Base-by-base conservation (phyloP, 75 land plant species). In the Cunninghamia lanceolata region DNA sequence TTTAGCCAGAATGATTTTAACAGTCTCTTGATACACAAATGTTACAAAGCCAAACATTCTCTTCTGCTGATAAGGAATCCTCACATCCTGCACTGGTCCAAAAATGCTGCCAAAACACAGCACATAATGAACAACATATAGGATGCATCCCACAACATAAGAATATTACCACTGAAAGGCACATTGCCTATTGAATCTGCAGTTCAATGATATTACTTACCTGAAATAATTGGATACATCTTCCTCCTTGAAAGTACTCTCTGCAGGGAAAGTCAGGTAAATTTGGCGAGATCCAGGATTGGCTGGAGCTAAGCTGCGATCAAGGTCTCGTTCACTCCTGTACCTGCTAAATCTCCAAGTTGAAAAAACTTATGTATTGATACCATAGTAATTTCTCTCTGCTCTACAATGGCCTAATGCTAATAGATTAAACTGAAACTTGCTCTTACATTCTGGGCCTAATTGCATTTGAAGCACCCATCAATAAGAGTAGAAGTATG, bases 31-130 rank as follows among this genome's bases (percentile, higher is more conserved):
- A 68, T 95, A 96, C 19, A 96, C 94, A 85, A 98, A 98, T 32
- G 99, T 96, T 28, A 98, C 99, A 89, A 98, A 98, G 42, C 99
- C 99, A 91, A 98, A 98, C 99, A 98, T 98, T 42, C 99, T 88
- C 91, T 98, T 98, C 91, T 98, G 99, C 93, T 98, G 99, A 75
- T 94, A 98, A 3, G 99, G 99, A 34, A 98, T 98, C 87, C 99
- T 95, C 90, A 98, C 99, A 86, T 96, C 99, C 90, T 98, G 99
- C 17, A 98, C 99, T 0, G 99, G 99, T 40, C 99, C 99, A 78
- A 92, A 98, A 17, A 94, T 93, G 86, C 98, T 97, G 89, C 86
- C 85, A 68, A 54, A 63, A 83, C 85, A 84, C n/a, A 63, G n/a
- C 68, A 63, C 15, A 25, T 0, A 25, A 28, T 63, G 68, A 63